These are phyloP conservation scores for Agrocybe praecox DNA, from an alignment of 768 basidiomycete genomes.

Conservation along the genomic window DNA sequence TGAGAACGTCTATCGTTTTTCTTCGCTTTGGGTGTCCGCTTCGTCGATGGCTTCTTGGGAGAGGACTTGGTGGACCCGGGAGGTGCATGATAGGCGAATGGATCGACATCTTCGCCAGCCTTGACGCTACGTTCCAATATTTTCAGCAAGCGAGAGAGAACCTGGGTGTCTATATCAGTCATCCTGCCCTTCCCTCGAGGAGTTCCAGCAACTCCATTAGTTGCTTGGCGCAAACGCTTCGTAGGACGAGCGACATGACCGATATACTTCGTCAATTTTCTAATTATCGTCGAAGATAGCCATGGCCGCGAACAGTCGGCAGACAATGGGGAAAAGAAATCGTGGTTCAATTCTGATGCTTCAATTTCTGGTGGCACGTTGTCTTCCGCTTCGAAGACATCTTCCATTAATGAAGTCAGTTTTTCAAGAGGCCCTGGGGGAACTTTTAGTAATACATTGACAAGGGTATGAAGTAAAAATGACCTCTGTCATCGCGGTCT, in stretches of 20 bases:
- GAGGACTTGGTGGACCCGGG: slow-evolving; percentile 33
- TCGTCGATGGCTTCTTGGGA: slow-evolving; percentile 53
- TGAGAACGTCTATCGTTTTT: slow-evolving; percentile 44
- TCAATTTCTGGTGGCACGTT: slow-evolving; percentile 42
- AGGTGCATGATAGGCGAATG: slow-evolving; percentile 48
- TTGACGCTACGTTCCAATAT: slow-evolving; percentile 79
- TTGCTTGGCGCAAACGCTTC: slow-evolving; percentile 61
- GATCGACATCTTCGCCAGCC: slow-evolving; percentile 74
- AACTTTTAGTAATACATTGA: slow-evolving; percentile 7
- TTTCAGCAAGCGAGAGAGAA: slow-evolving; percentile 70
- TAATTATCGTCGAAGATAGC: slow-evolving; percentile 57
- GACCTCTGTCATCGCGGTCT: slow-evolving; percentile 78
- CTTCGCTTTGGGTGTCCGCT: slow-evolving; percentile 39
- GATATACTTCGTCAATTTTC: slow-evolving; percentile 72
- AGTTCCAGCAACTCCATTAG: slow-evolving; percentile 41
- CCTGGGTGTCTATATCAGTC: slow-evolving; percentile 64
- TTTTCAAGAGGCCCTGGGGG: slow-evolving; percentile 79
- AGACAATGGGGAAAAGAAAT: slow-evolving; percentile 68
- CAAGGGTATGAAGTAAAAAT: slow-evolving; percentile 10
- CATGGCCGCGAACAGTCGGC: slow-evolving; percentile 60
- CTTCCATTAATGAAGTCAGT: slow-evolving; percentile 74
- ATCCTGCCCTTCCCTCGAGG: slow-evolving; percentile 58
- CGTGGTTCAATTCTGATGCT: slow-evolving; percentile 66
- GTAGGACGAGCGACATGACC: slow-evolving; percentile 66
- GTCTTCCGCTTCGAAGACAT: slow-evolving; percentile 89